Percentiles rank a stretch among this genome's conserved stretches.
phyloP scores from a whole-genome alignment of 2,329 filamentous ascomycete genomes.

The Teratosphaeria pseudoeucalypti region DNA sequence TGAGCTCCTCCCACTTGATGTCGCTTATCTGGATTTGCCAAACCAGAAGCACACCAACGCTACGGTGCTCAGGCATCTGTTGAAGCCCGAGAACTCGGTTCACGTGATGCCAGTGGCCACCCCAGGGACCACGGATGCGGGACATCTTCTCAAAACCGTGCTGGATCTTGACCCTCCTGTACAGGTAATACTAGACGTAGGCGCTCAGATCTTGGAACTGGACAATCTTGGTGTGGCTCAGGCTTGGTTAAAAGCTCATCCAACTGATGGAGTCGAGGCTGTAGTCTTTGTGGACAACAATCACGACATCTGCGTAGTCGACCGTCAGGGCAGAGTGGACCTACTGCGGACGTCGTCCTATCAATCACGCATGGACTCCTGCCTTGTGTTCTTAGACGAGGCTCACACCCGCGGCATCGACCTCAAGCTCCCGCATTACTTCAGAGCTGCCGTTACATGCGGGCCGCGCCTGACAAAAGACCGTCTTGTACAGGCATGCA shows the following conservation, averaged over 20 bases:
- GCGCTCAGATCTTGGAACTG: slow-evolving; percentile 58
- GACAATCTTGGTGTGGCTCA: slow-evolving; percentile 45
- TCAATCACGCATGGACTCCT: slow-evolving; percentile 44
- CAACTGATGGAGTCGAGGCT: slow-evolving; percentile 27
- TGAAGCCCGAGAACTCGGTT: slow-evolving; percentile 42
- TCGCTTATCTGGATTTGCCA: slow-evolving; percentile 50
- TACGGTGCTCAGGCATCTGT: slow-evolving; percentile 49
- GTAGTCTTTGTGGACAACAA: slow-evolving; percentile 49
- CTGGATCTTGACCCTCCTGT: slow-evolving; percentile 29
- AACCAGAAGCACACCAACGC: slow-evolving; percentile 56
- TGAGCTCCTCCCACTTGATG: slow-evolving; percentile 48
- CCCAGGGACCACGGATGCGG: slow-evolving; percentile 7
- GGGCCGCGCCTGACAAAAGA: slow-evolving; percentile 59
- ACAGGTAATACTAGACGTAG: slow-evolving; percentile 59
- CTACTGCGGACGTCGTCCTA: slow-evolving; percentile 50
- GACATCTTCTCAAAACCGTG: slow-evolving; percentile 37
- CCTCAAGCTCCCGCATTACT: slow-evolving; percentile 47
- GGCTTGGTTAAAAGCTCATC: slow-evolving; percentile 39
- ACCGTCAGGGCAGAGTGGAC: slow-evolving; percentile 38
- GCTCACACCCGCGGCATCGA: slow-evolving; percentile 62
- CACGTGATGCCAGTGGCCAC: slow-evolving; percentile 5
- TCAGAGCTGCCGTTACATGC: slow-evolving; percentile 57
- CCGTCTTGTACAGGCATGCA: slow-evolving; percentile 52
- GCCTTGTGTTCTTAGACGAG: slow-evolving; percentile 60
- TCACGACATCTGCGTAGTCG: slow-evolving; percentile 46